A percentile compares a stretch with the other conserved stretches of the same genome.
phyloP scores from a whole-genome alignment of 1,284 basidiomycete species.

The Anthracocystis panici-leucophaei region DNA sequence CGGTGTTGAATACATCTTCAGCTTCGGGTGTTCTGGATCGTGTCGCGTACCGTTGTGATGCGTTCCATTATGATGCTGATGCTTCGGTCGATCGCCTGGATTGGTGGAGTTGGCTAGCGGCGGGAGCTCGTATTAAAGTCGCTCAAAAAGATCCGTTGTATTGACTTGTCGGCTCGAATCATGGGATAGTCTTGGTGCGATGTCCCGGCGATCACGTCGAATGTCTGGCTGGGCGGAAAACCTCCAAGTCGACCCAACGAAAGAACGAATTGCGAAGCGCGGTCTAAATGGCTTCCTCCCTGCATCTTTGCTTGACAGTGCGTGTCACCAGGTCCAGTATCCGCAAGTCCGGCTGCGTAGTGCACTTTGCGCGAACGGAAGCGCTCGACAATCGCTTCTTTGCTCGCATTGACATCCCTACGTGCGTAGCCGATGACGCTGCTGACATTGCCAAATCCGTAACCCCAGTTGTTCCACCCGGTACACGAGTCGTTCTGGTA shows the following conservation, averaged over 20 bases:
- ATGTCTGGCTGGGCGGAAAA: slow-evolving; percentile 55
- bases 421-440: slow-evolving; percentile 52
- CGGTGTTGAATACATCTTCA: slow-evolving; percentile 52
- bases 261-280: slow-evolving; percentile 60
- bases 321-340: slow-evolving; percentile 63
- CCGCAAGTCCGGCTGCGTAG: slow-evolving; percentile 59
- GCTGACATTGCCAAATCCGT: slow-evolving; percentile 52
- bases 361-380: slow-evolving; percentile 54
- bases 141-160: slow-evolving; percentile 55
- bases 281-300: slow-evolving; percentile 63
- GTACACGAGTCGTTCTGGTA: slow-evolving; percentile 31
- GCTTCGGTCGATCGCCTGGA: slow-evolving; percentile 45
- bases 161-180: slow-evolving; percentile 57
- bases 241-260: slow-evolving; percentile 33
- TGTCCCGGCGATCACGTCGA: slow-evolving; percentile 59
- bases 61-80: slow-evolving; percentile 11
- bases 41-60: slow-evolving; percentile 13
- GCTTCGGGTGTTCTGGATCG: slow-evolving; percentile 19
- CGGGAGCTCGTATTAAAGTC: slow-evolving; percentile 51
- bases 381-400: slow-evolving; percentile 46
- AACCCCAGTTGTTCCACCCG: slow-evolving; percentile 53
- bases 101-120: slow-evolving; percentile 39
- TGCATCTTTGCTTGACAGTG: slow-evolving; percentile 62
- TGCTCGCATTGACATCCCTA: slow-evolving; percentile 52
- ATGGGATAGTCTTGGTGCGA: slow-evolving; percentile 67